These are phyloP conservation scores for Saccharomyces pastorianus DNA, from an alignment of 1,139 yeast species.

Conservation along the genomic window DNA sequence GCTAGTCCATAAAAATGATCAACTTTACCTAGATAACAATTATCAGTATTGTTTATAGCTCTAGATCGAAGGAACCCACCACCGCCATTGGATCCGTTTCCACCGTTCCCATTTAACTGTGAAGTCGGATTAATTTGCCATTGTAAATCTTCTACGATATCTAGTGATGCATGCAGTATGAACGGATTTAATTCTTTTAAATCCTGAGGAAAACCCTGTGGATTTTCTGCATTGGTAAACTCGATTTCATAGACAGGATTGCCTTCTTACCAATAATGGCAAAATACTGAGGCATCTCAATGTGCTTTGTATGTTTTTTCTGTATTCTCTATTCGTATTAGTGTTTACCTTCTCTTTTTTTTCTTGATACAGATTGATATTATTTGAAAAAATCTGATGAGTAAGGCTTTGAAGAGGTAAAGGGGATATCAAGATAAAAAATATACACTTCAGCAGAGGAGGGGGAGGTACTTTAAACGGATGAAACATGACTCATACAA, in stretches of 20 bases:
- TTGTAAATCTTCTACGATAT: slow-evolving; percentile 79
- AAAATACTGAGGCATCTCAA: slow-evolving; percentile 64
- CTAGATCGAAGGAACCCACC: slow-evolving; percentile 23
- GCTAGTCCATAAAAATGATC: slow-evolving; percentile 80
- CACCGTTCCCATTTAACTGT: slow-evolving; percentile 8
- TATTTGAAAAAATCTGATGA: neutral
- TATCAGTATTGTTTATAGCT: slow-evolving; percentile 18
- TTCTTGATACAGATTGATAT: neutral
- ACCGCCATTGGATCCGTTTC: slow-evolving; percentile 8
- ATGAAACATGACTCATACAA: neutral
- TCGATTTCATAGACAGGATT: slow-evolving; percentile 83
- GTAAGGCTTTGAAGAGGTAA: neutral
- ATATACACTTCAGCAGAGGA: neutral
- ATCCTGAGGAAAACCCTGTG: slow-evolving; percentile 49
- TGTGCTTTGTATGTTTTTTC: neutral
- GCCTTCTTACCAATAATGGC: slow-evolving; percentile 80
- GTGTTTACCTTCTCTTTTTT: neutral
- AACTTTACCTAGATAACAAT: slow-evolving; percentile 60
- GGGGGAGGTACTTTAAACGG: neutral
- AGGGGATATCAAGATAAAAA: neutral
- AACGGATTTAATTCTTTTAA: slow-evolving; percentile 80
- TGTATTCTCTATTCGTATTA: neutral
- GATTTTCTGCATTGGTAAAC: slow-evolving; percentile 34
- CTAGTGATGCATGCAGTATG: slow-evolving; percentile 80
- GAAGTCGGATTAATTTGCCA: slow-evolving; percentile 54